These are phyloP conservation scores for Pilaira anomala DNA, from an alignment of 192 early-diverging fungal genomes.

Conservation along the genomic window DNA sequence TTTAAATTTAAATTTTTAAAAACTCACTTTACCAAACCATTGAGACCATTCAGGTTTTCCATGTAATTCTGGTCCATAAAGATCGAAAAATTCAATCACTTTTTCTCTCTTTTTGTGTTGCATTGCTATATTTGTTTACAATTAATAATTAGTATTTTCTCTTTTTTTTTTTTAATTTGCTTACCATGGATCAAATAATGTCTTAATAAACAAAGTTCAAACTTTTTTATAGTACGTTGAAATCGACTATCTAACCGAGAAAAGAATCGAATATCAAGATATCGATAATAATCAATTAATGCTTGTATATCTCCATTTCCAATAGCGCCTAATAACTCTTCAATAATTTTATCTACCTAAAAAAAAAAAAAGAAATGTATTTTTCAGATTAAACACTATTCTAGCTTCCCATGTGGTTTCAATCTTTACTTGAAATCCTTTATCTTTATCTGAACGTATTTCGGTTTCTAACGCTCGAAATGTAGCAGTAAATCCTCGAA, in stretches of 20 bases:
- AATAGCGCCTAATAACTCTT: slow-evolving; percentile 52
- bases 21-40: slow-evolving; percentile 54
- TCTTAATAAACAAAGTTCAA: slow-evolving; percentile 56
- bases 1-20: not conserved
- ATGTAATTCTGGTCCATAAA: slow-evolving; percentile 54
- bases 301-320: slow-evolving; percentile 47
- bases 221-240: slow-evolving; percentile 53
- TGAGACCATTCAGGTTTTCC: slow-evolving; percentile 55
- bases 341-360: slow-evolving; percentile 64
- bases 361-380: not conserved
- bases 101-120: slow-evolving; percentile 55
- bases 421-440: slow-evolving; percentile 50
- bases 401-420: no score
- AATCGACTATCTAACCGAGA: slow-evolving; percentile 59
- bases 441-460: slow-evolving; percentile 52
- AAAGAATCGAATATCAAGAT: slow-evolving; percentile 61
- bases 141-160: not conserved
- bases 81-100: slow-evolving; percentile 59
- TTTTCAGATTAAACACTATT: not conserved
- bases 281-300: slow-evolving; percentile 58
- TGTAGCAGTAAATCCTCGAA: slow-evolving; percentile 58
- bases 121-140: slow-evolving; percentile 37
- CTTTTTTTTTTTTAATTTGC: not conserved
- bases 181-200: slow-evolving; percentile 62
- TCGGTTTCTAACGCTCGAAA: slow-evolving; percentile 58